phyloP scores from a whole-genome alignment of 78 protist species.

The Tieghemostelium lacteum region DNA sequence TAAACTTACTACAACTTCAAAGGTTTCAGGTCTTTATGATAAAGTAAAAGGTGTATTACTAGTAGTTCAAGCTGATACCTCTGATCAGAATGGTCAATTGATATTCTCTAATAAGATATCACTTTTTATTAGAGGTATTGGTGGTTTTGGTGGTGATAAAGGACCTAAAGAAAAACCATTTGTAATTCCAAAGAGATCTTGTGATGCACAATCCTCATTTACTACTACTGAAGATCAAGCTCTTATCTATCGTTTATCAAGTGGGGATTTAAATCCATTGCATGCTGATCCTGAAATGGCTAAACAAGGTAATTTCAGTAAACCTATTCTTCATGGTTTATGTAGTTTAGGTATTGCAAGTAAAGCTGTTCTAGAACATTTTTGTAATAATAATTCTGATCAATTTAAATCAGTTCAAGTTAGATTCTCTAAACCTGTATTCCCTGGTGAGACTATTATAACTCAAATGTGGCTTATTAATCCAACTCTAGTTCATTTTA shows the following conservation, averaged over 20 bases:
- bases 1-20: slow-evolving; percentile 25
- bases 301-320: slow-evolving; percentile 45
- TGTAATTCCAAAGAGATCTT: slow-evolving; percentile 9
- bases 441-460: slow-evolving; percentile 72
- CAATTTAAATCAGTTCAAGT: slow-evolving; percentile 36
- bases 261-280: slow-evolving; percentile 75
- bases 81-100: slow-evolving; percentile 21
- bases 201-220: slow-evolving; percentile 25
- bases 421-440: slow-evolving; percentile 48
- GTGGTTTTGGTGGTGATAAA: slow-evolving; percentile 57
- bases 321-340: slow-evolving; percentile 75
- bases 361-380: slow-evolving; percentile 49
- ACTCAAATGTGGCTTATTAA: slow-evolving; percentile 37
- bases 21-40: slow-evolving; percentile 32
- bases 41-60: slow-evolving; percentile 75
- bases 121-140: slow-evolving; percentile 68
- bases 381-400: slow-evolving; percentile 55
- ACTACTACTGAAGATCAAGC: slow-evolving; percentile 61
- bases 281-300: slow-evolving; percentile 68
- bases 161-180: slow-evolving; percentile 25
- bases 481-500: slow-evolving; percentile 14
- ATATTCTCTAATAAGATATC: slow-evolving; percentile 52
- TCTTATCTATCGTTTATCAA: slow-evolving; percentile 37
- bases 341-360: slow-evolving; percentile 70
- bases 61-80: slow-evolving; percentile 25